Percentiles rank a stretch among this genome's conserved stretches.
Evolutionary conservation across 2,329 filamentous ascomycete species (phyloP).

Genomic region (Pseudomassariella vexata): DNA sequence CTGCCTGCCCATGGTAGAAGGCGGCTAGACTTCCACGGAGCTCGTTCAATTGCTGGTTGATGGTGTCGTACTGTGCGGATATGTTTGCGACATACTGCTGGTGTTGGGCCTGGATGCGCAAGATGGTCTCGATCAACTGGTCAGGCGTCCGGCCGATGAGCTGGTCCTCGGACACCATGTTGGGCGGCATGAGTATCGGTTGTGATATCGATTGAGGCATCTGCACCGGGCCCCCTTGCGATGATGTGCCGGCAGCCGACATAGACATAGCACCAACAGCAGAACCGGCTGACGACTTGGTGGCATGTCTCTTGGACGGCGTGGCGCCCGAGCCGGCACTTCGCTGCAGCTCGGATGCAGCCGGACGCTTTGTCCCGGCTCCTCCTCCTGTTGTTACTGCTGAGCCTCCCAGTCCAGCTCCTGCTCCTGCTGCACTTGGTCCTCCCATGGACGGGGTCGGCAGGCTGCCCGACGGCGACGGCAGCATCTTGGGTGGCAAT

Average conservation of each 20-base stretch:
- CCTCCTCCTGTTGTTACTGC: too few species aligned
- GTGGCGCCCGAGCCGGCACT: slow-evolving; percentile 20
- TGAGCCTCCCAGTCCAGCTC: too few species aligned
- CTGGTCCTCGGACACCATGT: slow-evolving; percentile 24
- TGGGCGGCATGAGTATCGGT: slow-evolving; percentile 3
- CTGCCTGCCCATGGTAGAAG: slow-evolving; percentile 16
- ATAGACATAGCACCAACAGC: not conserved
- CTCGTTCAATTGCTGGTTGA: slow-evolving; percentile 27
- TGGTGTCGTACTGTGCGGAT: slow-evolving; percentile 25
- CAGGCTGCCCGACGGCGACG: slow-evolving; percentile 21
- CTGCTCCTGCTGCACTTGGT: slow-evolving; percentile 4
- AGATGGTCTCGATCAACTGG: slow-evolving; percentile 28
- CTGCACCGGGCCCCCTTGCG: not conserved
- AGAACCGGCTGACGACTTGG: slow-evolving; percentile 8
- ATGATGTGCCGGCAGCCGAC: slow-evolving; percentile 8
- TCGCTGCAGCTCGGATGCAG: slow-evolving; percentile 28
- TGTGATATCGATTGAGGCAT: not conserved
- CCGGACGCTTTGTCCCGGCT: slow-evolving; percentile 25
- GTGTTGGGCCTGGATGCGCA: slow-evolving; percentile 27
- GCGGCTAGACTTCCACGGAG: slow-evolving; percentile 22
- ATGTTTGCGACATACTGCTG: slow-evolving; percentile 26
- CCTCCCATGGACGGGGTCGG: slow-evolving; percentile 8
- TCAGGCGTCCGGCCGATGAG: slow-evolving; percentile 24
- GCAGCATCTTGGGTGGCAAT: slow-evolving; percentile 16
- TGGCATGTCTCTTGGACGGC: slow-evolving; percentile 26